Conservation (phyloP, 371 early-diverging fungal species). For the Mortierella sp. region DNA sequence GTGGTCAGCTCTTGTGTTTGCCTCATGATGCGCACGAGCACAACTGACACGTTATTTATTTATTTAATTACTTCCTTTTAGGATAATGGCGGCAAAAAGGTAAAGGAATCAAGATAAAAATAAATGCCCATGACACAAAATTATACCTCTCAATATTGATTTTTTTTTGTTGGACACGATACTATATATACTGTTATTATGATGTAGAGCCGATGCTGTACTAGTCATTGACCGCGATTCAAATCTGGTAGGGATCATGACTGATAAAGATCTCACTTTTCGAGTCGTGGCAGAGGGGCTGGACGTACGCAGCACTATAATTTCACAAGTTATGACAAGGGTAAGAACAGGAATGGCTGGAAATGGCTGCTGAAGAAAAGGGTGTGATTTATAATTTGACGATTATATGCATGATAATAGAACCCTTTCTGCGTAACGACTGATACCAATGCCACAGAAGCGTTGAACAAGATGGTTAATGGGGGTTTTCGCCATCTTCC, state of each 20-base stretch:
- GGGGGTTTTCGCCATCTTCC: slow-evolving; percentile 84
- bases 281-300: slow-evolving; percentile 88
- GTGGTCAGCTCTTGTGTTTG: slow-evolving; percentile 4
- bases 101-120: no score
- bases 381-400: background rate
- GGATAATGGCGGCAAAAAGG: slow-evolving; percentile 58
- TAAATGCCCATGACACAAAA: background rate
- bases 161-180: background rate
- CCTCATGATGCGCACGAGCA: slow-evolving; percentile 6
- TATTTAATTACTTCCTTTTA: slow-evolving; percentile 8
- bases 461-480: slow-evolving; percentile 84
- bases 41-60: background rate
- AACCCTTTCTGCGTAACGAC: slow-evolving; percentile 77
- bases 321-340: slow-evolving; percentile 82
- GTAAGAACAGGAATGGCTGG: slow-evolving; percentile 10
- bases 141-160: background rate
- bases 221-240: slow-evolving; percentile 71
- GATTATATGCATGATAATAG: slow-evolving; percentile 6
- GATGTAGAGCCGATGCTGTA: slow-evolving; percentile 13
- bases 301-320: slow-evolving; percentile 72
- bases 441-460: slow-evolving; percentile 76
- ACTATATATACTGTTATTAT: background rate
- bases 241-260: slow-evolving; percentile 75
- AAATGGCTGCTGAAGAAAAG: background rate
- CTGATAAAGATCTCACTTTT: slow-evolving; percentile 83